Percentiles rank a stretch among this genome's conserved stretches.
These are phyloP conservation scores for Cutaneotrichosporon sp. DNA, from an alignment of 1,284 basidiomycete species.

Conservation along the genomic window DNA sequence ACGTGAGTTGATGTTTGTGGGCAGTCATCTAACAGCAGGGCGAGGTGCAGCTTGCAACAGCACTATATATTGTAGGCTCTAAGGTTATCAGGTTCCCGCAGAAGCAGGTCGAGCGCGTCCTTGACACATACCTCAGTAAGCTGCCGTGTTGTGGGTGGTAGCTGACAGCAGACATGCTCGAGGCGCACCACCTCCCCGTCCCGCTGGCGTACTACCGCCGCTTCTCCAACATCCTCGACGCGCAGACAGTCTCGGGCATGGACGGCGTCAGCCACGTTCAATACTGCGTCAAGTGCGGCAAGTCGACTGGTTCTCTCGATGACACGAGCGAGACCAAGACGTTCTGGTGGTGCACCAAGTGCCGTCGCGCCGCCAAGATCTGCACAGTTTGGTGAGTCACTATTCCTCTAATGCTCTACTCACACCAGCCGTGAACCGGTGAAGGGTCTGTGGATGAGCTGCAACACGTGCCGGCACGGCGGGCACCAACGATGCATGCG, in stretches of 20 bases:
- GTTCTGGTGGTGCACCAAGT: conserved; percentile 48
- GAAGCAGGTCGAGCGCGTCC: conserved; percentile 36
- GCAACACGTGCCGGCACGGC: conserved; percentile 44
- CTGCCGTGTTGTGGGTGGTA: background rate
- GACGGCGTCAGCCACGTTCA: conserved; percentile 44
- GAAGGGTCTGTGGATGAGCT: conserved; percentile 45
- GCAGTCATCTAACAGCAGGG: conserved; percentile 30
- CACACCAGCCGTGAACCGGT: conserved; percentile 36
- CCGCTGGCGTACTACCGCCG: conserved; percentile 41
- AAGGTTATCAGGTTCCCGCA: conserved; percentile 34
- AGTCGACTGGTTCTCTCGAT: conserved; percentile 44
- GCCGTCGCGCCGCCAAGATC: conserved; percentile 34
- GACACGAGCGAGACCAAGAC: conserved; percentile 37
- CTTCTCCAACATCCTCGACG: conserved; percentile 28
- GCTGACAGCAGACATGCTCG: conserved; percentile 38
- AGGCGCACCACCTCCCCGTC: conserved; percentile 32
- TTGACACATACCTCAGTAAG: conserved; percentile 44
- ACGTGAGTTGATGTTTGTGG: conserved; percentile 34
- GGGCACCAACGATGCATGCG: conserved; percentile 46
- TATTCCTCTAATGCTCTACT: background rate
- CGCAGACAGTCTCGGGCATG: conserved; percentile 34
- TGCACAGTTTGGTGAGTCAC: conserved; percentile 43
- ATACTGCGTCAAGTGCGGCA: conserved; percentile 40
- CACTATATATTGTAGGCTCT: conserved; percentile 34
- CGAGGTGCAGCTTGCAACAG: conserved; percentile 44